Conservation (phyloP, 2,329 filamentous ascomycete genomes). For the Hymenoscyphus occultus region DNA sequence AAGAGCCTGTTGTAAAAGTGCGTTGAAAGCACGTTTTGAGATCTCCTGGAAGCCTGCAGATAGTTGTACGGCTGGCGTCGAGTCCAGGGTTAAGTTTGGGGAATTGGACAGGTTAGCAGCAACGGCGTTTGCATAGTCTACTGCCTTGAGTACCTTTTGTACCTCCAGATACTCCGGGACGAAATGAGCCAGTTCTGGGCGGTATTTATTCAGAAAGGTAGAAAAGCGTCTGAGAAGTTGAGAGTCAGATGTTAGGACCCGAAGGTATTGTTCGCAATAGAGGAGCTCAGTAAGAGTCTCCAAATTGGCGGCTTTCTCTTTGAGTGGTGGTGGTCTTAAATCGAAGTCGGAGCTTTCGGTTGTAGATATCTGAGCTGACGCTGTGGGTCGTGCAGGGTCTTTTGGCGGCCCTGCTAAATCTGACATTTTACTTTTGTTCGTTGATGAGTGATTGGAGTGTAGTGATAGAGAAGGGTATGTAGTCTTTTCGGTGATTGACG, state of each 20-base stretch:
- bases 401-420: background rate
- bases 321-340: slow-evolving; percentile 12
- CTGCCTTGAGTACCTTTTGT: slow-evolving; percentile 21
- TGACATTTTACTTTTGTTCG: background rate
- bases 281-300: slow-evolving; percentile 12
- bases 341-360: slow-evolving; percentile 14
- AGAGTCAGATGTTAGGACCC: slow-evolving; percentile 10
- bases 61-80: slow-evolving; percentile 8
- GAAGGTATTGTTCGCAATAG: slow-evolving; percentile 17
- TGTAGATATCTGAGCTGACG: background rate
- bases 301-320: slow-evolving; percentile 1
- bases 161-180: slow-evolving; percentile 19
- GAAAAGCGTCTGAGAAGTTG: slow-evolving; percentile 15
- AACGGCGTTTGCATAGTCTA: slow-evolving; percentile 21
- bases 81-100: background rate
- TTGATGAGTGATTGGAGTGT: background rate
- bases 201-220: slow-evolving; percentile 18
- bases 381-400: background rate
- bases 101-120: slow-evolving; percentile 20
- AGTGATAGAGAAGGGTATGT: background rate
- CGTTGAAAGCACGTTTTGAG: slow-evolving; percentile 58
- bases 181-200: slow-evolving; percentile 13
- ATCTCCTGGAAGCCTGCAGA: slow-evolving; percentile 49
- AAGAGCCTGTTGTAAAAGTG: slow-evolving; percentile 61
- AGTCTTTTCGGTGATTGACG: background rate